A percentile compares a stretch with the other conserved stretches of the same genome.
Evolutionary conservation across 2,329 filamentous ascomycete genomes (phyloP).

Genomic region (Cladosporium sp.): DNA sequence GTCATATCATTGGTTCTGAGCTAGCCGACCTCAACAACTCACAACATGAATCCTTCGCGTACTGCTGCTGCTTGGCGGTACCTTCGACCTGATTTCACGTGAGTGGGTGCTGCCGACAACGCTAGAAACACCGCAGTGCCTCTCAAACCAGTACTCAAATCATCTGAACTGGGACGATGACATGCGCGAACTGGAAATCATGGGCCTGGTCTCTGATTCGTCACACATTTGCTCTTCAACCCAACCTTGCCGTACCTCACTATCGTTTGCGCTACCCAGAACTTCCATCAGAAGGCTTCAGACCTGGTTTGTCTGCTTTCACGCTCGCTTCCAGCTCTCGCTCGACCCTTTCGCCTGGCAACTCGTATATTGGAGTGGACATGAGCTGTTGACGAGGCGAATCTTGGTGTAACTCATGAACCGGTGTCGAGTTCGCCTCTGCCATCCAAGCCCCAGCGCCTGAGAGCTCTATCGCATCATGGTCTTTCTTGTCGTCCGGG

Average conservation of each 20-base stretch:
- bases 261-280: background rate
- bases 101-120: background rate
- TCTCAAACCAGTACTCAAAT: too few relatives aligned
- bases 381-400: conserved; percentile 10
- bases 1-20: background rate
- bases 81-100: background rate
- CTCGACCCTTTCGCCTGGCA: background rate
- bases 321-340: background rate
- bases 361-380: conserved; percentile 14
- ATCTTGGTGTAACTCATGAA: conserved; percentile 14
- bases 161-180: too few relatives aligned
- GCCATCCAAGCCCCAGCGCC: background rate
- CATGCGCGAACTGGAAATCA: too few relatives aligned
- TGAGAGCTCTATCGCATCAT: background rate
- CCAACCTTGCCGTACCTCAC: background rate
- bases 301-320: background rate
- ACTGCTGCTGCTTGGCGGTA: background rate
- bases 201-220: background rate
- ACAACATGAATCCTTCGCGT: background rate
- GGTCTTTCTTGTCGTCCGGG: background rate
- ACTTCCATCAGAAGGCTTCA: background rate
- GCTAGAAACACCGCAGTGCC: too few relatives aligned
- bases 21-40: background rate
- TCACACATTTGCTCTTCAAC: background rate
- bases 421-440: conserved; percentile 2